A percentile compares a stretch with the other conserved stretches of the same genome.
Evolutionary conservation across 176 grass and related monocot genomes (phyloP).

Genomic region (Oryza glaberrima): DNA sequence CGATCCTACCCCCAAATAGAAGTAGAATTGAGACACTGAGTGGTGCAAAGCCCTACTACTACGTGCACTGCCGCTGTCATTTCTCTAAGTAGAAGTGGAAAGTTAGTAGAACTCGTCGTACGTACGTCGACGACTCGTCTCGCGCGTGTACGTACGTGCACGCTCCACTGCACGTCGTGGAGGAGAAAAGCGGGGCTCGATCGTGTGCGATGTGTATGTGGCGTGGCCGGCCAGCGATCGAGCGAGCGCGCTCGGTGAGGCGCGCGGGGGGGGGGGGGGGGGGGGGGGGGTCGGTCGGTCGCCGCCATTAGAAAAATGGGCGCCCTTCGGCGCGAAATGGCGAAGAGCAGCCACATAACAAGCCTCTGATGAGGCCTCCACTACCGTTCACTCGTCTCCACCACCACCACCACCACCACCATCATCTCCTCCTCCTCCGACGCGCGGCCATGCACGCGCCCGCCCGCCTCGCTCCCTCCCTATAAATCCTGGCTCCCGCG

Average conservation of each 20-base stretch:
- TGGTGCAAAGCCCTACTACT: not conserved
- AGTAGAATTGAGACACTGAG: not conserved
- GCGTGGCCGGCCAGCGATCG: not conserved
- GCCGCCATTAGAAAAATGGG: slow-evolving; percentile 50
- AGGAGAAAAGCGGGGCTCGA: not conserved
- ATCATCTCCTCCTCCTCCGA: not conserved
- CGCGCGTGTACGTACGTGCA: not conserved
- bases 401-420: slow-evolving; percentile 24
- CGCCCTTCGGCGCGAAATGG: slow-evolving; percentile 35
- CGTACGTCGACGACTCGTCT: not conserved
- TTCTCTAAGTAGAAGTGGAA: not conserved
- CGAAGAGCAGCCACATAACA: slow-evolving; percentile 58
- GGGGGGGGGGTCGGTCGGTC: slow-evolving; percentile 33
- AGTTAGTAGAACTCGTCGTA: not conserved
- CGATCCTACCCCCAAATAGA: not conserved
- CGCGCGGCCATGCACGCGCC: not conserved
- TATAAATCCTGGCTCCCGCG: slow-evolving; percentile 45
- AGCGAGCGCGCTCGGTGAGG: not conserved
- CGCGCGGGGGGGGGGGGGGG: not conserved
- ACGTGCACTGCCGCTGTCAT: not conserved
- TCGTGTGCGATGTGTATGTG: not conserved
- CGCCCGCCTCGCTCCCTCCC: not conserved
- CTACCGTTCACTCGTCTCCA: slow-evolving; percentile 35
- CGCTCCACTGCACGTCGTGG: not conserved
- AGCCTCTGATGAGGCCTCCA: slow-evolving; percentile 59